Conservation (phyloP, 169 alveolate species). For the Eimeria sp. region DNA sequence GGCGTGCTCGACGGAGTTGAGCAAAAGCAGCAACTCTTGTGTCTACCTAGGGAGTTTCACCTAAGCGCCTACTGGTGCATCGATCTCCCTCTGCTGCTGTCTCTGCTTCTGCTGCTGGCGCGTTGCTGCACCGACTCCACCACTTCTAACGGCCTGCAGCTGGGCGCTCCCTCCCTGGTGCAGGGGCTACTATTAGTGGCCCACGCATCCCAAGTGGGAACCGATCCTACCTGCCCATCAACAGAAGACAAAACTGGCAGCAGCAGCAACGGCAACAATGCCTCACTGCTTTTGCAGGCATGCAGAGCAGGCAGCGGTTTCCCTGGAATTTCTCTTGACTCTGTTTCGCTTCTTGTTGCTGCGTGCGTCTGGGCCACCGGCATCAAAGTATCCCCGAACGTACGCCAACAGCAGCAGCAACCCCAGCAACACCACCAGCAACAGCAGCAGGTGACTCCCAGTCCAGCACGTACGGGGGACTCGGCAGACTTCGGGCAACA, state of each 20-base stretch:
- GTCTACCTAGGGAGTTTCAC: conserved; percentile 71
- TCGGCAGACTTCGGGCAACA: neutral
- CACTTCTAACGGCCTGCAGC: conserved; percentile 73
- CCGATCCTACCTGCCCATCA: conserved; percentile 68
- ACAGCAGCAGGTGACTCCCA: conserved; percentile 22
- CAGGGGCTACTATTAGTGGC: conserved; percentile 78
- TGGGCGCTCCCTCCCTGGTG: conserved; percentile 79
- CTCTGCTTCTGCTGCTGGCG: conserved; percentile 76
- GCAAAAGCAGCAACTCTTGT: conserved; percentile 20
- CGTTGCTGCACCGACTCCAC: conserved; percentile 72
- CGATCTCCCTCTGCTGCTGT: conserved; percentile 77
- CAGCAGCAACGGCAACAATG: neutral
- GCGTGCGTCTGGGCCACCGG: conserved; percentile 75
- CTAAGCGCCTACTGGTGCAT: conserved; percentile 76
- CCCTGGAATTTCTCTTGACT: conserved; percentile 65
- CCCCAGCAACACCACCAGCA: conserved; percentile 26
- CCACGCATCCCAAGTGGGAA: conserved; percentile 75
- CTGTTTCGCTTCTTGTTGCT: conserved; percentile 75
- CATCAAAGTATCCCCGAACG: neutral
- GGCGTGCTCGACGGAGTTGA: neutral
- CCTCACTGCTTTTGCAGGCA: conserved; percentile 34
- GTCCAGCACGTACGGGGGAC: neutral
- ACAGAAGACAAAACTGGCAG: neutral
- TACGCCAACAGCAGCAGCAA: conserved; percentile 37
- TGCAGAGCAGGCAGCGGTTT: conserved; percentile 66